Evolutionary conservation across 192 early-diverging fungal genomes (phyloP), one percentile per base, ranked within the genome.

Genomic region (Gryganskiella cystojenkinii): DNA sequence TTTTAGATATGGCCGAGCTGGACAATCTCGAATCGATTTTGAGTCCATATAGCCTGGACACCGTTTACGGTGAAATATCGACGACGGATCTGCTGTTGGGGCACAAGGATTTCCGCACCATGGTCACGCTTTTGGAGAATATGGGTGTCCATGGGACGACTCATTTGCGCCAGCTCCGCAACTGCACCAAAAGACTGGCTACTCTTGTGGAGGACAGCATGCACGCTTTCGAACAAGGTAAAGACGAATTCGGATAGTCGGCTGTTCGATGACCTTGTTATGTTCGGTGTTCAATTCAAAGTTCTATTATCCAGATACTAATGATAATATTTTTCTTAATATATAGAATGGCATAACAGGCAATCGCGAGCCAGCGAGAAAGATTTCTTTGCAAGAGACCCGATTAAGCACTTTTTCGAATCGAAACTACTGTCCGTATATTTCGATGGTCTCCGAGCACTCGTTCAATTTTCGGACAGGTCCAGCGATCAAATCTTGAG

Each of bases 371-470:
- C 72, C 7, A 76, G 65, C 35, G 72, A 76, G 34, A 66, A 60
- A 15, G 72, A 76, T 28, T 76, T 76, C 57, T 76, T 76, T 24
- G 72, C 72, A 7, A 55, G 49, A 25, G 72, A 43, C 4, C 65
- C 72, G 8, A 76, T 76, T 34, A 76, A 76, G 50, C 54, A 56
- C 43, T 76, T 76, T 40, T 76, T 76, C 42, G 72, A 76, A 52
- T 67, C 72, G 44, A 43, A 58, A 30, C 30, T 76, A n/a, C 8
- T 76, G 30, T 62, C 65, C 7, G 28, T 68, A 13, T 76, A 76
- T 37, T 67, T 51, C 43, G 72, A 76, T 40, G 45, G 56, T 0
- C 50, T 76, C 34, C 64, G 65, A 28, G 56, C 64, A 1, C 46
- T 76, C 0, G 35, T 58, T 0, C 72, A 76, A 30, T 76, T 67